Conservation (phyloP, 768 basidiomycete species). For the Trametes cinnabarina region DNA sequence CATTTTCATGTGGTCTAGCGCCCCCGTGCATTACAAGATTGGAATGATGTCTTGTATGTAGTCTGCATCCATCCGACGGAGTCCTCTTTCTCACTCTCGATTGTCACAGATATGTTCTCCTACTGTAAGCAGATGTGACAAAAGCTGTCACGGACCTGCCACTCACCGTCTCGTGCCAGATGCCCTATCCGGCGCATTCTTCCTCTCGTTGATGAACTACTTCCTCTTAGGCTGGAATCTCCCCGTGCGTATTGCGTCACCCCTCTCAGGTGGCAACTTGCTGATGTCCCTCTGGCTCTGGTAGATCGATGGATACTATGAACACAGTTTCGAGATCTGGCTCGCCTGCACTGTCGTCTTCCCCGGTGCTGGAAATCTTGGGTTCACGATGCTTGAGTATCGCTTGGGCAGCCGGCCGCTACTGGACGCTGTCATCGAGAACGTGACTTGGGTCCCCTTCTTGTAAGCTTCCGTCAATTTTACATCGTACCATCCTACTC, state of each 20-base stretch:
- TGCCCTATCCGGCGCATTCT: constrained; percentile 61
- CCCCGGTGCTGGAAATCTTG: constrained; percentile 66
- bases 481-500: background rate
- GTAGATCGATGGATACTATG: constrained; percentile 66
- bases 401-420: constrained; percentile 58
- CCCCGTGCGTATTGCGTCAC: constrained; percentile 27
- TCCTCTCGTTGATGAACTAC: constrained; percentile 69
- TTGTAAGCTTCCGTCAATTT: constrained; percentile 55
- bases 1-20: constrained; percentile 70
- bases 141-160: too few relatives aligned
- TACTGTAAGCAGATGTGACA: constrained; percentile 33
- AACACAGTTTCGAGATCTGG: constrained; percentile 73
- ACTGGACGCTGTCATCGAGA: constrained; percentile 52
- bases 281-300: constrained; percentile 46
- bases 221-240: constrained; percentile 56
- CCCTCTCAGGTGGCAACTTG: too few relatives aligned
- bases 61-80: background rate
- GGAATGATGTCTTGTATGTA: constrained; percentile 70
- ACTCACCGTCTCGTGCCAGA: constrained; percentile 30
- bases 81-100: background rate
- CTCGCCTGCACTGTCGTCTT: constrained; percentile 69
- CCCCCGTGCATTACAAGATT: constrained; percentile 82
- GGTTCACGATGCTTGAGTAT: constrained; percentile 68
- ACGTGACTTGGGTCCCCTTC: constrained; percentile 67
- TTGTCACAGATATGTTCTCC: constrained; percentile 41